Evolutionary conservation across 495 filamentous ascomycete genomes (phyloP), one percentile per base, ranked within the genome.

Genomic region (Viridothelium virens): DNA sequence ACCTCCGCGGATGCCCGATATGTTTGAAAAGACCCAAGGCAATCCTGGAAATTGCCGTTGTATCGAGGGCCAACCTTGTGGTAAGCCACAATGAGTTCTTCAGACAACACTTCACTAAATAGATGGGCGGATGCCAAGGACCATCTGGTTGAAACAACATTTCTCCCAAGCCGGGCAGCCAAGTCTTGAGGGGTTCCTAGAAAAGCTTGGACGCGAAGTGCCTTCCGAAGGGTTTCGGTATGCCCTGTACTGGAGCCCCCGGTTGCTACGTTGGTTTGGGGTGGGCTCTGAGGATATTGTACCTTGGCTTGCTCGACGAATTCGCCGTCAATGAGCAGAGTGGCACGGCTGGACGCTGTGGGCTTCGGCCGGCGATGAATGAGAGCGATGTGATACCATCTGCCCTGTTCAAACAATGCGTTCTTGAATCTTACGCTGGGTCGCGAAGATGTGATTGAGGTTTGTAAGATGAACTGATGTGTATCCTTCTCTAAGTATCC

Each of bases 401-500:
- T 80, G 38, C 84, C 79, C 62, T 87, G 80, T 68, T 88, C 77
- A 72, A 98, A 97, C 2, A 80, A 77, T 4, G 85, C 82, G 0
- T 89, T 89, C 75, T 92, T 94, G 80, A 98, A 98, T 62, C 94
- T 86, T 36, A 97, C 89, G 77, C 93, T 97, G 5, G 94, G 92
- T 39, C 88, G 83, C 31, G 87, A 79, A 1, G 91, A 92, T 46
- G 84, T 91, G 63, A 97, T 89, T 12, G 95, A 97, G 41, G 94
- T 97, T 74, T 98, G 94, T 33, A 98, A 80, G 72, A 98, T 97
- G 69, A 98, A 91, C 72, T 96, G 92, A 37, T 84, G 86, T n/a
- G 91, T 95, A 73, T 97, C 92, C 72, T 88, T 91, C 75, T 98
- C 94, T 34, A 98, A 83, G 73, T 97, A 98, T 33, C 89, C 89